Conservation (phyloP, 306 rosid genomes). For the Pyrus betulifolia region DNA sequence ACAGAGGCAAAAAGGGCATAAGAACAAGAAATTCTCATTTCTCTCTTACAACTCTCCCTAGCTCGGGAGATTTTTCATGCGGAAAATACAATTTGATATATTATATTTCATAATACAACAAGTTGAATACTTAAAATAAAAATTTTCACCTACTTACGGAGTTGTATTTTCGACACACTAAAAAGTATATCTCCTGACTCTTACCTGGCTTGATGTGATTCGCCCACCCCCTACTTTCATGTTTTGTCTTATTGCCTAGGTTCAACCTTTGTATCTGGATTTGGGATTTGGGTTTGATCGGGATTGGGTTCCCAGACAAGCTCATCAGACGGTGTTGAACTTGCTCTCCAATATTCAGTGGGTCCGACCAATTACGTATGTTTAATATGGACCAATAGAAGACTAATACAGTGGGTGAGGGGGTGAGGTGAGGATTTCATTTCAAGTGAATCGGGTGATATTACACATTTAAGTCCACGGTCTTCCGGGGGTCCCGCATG, state of each 20-base stretch:
- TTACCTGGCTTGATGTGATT: conserved; percentile 44
- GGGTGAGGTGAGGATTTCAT: neutral
- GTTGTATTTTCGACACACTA: no score
- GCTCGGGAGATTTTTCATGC: neutral
- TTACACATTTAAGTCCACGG: conserved; percentile 14
- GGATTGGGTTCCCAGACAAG: neutral
- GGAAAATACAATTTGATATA: accelerated
- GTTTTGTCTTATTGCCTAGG: conserved; percentile 56
- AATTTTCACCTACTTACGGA: accelerated
- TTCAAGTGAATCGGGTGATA: neutral
- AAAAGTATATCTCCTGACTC: neutral
- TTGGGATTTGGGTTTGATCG: neutral
- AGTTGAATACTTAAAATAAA: no score
- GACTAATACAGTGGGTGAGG: no score
- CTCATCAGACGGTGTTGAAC: neutral
- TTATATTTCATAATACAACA: no score
- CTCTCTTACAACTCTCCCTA: neutral
- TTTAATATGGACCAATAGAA: neutral
- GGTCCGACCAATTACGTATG: neutral
- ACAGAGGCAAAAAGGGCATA: conserved; percentile 4
- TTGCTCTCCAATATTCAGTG: neutral
- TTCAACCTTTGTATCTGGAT: conserved; percentile 31
- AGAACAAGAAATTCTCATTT: conserved; percentile 37
- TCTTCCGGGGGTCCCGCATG: conserved; percentile 20
- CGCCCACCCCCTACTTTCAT: conserved; percentile 24